A percentile compares a stretch with the other conserved stretches of the same genome.
Evolutionary conservation across 768 basidiomycete species (phyloP).

Genomic region (Leccinellum rugosiceps): DNA sequence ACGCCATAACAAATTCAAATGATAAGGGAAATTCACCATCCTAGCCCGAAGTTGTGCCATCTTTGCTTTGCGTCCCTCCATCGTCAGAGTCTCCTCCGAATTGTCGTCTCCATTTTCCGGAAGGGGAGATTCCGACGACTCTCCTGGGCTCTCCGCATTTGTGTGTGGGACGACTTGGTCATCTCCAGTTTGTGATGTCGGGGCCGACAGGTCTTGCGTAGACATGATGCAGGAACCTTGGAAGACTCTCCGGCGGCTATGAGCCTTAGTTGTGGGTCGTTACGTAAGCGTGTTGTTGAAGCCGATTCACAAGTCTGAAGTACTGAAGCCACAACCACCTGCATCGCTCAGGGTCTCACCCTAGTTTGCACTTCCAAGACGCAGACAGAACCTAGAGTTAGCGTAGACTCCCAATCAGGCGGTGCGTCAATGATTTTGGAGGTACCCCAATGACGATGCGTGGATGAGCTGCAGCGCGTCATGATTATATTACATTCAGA

Average conservation of each 20-base stretch:
- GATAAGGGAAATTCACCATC: conserved; percentile 52
- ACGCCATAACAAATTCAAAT: not conserved
- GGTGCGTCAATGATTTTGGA: no score
- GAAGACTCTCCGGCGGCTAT: not conserved
- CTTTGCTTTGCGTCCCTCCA: conserved; percentile 77
- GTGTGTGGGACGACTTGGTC: not conserved
- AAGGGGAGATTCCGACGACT: conserved; percentile 23
- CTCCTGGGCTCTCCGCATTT: conserved; percentile 27
- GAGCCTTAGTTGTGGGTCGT: not conserved
- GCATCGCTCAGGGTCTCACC: no score
- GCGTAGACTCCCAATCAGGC: no score
- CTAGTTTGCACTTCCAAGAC: no score
- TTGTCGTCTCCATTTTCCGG: conserved; percentile 17
- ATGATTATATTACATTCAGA: no score
- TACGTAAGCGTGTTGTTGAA: conserved; percentile 8
- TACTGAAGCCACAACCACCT: no score
- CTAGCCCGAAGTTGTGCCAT: conserved; percentile 71
- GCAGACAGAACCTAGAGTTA: no score
- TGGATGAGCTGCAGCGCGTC: no score
- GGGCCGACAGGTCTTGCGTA: not conserved
- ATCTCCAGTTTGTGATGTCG: not conserved
- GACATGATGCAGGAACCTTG: conserved; percentile 8
- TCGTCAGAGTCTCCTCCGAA: conserved; percentile 33
- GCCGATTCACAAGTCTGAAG: no score
- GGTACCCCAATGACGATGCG: no score